These are phyloP conservation scores for Lotus japonicus DNA, from an alignment of 306 rosid species.

Conservation along the genomic window DNA sequence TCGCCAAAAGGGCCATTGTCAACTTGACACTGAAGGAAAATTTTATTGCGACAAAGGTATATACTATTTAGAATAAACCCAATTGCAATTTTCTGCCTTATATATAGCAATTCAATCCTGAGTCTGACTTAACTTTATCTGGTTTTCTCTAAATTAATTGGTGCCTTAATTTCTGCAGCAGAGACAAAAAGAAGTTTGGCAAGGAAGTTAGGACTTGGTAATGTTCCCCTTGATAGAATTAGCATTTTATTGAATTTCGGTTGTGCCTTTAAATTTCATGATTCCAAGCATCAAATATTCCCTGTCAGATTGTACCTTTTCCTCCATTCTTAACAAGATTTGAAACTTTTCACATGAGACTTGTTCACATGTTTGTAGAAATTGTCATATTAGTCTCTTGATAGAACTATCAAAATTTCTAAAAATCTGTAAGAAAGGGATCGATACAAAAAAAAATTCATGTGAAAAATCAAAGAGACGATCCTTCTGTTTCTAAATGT, in stretches of 20 bases:
- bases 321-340: no score
- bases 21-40: not conserved
- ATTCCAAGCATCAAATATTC: not conserved
- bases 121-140: not conserved
- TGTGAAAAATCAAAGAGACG: not conserved
- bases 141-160: not conserved
- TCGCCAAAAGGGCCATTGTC: slow-evolving; percentile 6
- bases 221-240: not conserved
- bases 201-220: slow-evolving; percentile 20
- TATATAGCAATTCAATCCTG: not conserved
- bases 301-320: not conserved
- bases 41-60: slow-evolving; percentile 23
- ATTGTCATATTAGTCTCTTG: not conserved
- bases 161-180: not conserved
- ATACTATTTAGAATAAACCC: not conserved
- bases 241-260: not conserved
- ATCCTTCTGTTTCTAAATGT: no score
- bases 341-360: no score
- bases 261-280: not conserved
- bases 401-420: not conserved
- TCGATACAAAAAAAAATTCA: not conserved
- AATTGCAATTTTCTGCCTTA: not conserved
- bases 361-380: no score
- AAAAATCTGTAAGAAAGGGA: not conserved
- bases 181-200: not conserved